These are phyloP conservation scores for Diplosphaera chodatii DNA, from an alignment of 139 green algal species.

Conservation along the genomic window DNA sequence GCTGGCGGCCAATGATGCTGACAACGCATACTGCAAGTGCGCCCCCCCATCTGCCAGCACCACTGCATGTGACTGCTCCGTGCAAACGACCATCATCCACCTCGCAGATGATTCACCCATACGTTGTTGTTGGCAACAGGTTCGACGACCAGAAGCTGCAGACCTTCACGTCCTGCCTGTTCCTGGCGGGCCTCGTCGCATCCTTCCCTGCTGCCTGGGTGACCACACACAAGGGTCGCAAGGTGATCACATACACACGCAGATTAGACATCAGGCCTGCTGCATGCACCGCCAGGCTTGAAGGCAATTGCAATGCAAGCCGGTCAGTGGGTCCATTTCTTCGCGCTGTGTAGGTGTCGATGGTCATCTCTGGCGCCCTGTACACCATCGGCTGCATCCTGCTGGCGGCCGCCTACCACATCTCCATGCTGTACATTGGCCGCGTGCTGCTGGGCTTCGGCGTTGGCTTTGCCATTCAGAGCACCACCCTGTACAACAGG, in stretches of 20 bases:
- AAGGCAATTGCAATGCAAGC: too few species aligned
- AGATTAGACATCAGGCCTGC: too few species aligned
- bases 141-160: conserved; percentile 24
- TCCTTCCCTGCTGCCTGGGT: conserved; percentile 17
- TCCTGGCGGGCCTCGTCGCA: not conserved
- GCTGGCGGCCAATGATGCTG: not conserved
- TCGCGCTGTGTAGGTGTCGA: too few species aligned
- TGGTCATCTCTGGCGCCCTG: conserved; percentile 31
- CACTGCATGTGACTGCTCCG: too few species aligned
- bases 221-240: conserved; percentile 6
- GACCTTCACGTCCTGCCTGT: conserved; percentile 69
- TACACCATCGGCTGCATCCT: conserved; percentile 41
- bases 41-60: too few species aligned
- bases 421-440: conserved; percentile 56
- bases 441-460: conserved; percentile 55
- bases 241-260: too few species aligned
- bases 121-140: too few species aligned
- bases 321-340: too few species aligned
- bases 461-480: conserved; percentile 50
- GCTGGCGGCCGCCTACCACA: conserved; percentile 28
- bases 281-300: too few species aligned
- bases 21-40: conserved; percentile 39
- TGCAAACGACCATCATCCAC: too few species aligned
- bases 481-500: conserved; percentile 40
- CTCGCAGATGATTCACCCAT: too few species aligned